Evolutionary conservation across 192 early-diverging fungal genomes (phyloP).

Genomic region (Coemansia sp.): DNA sequence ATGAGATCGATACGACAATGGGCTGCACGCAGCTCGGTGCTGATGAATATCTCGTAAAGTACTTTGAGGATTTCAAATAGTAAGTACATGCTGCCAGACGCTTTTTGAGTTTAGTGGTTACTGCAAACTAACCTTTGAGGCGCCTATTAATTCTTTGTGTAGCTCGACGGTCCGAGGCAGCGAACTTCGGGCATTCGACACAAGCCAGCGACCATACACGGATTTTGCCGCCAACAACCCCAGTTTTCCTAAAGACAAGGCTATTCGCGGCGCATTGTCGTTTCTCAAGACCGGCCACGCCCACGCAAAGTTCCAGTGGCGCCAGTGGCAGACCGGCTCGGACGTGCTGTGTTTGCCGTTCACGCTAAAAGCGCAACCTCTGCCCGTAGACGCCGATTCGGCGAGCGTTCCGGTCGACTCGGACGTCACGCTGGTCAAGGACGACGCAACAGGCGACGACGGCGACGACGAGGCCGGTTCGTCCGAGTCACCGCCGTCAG

Average conservation of each 20-base stretch:
- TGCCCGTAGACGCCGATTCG: not conserved
- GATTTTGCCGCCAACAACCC: slow-evolving; percentile 42
- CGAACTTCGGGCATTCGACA: slow-evolving; percentile 42
- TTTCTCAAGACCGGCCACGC: slow-evolving; percentile 40
- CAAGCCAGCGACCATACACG: slow-evolving; percentile 40
- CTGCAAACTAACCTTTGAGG: not conserved
- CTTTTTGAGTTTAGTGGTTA: not conserved
- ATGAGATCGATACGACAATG: slow-evolving; percentile 55
- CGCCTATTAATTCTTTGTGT: not conserved
- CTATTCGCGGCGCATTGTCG: slow-evolving; percentile 39
- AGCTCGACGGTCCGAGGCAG: slow-evolving; percentile 45
- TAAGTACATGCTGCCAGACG: slow-evolving; percentile 10
- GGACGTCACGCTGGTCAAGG: slow-evolving; percentile 30
- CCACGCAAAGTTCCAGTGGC: slow-evolving; percentile 50
- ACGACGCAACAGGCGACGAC: not conserved
- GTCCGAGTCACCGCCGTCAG: not conserved
- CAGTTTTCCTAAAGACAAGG: slow-evolving; percentile 38
- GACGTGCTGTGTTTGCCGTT: slow-evolving; percentile 43
- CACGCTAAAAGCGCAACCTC: slow-evolving; percentile 7
- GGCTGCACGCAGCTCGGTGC: slow-evolving; percentile 33
- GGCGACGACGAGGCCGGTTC: slow-evolving; percentile 8
- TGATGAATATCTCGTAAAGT: slow-evolving; percentile 54
- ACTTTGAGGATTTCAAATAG: slow-evolving; percentile 58
- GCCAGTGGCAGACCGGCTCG: slow-evolving; percentile 42
- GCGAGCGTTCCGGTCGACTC: slow-evolving; percentile 14